Conservation (phyloP, 2,329 filamentous ascomycete species). For the Alternaria tenuissima region DNA sequence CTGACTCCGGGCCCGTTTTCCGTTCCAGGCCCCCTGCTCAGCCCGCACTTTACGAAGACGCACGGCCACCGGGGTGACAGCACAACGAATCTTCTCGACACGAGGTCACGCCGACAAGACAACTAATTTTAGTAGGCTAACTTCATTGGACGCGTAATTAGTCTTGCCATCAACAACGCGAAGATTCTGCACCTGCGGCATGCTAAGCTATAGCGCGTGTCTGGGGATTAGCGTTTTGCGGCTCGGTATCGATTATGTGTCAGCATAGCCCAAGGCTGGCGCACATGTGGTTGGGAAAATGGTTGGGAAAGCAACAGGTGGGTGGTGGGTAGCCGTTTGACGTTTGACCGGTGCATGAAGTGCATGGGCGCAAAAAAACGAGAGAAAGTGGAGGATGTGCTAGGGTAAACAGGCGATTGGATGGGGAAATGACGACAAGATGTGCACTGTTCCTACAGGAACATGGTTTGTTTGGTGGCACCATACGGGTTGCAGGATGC, state of each 20-base stretch:
- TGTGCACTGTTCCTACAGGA: conserved; percentile 26
- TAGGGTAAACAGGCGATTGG: neutral
- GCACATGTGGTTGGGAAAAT: conserved; percentile 10
- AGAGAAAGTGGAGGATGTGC: conserved; percentile 10
- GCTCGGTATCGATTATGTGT: conserved; percentile 21
- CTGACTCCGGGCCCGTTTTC: conserved; percentile 6
- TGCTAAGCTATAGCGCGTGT: conserved; percentile 1
- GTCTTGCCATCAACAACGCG: conserved; percentile 7
- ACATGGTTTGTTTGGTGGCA: conserved; percentile 18
- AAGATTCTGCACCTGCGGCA: conserved; percentile 5
- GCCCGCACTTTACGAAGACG: conserved; percentile 11
- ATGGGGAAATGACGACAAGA: conserved; percentile 20
- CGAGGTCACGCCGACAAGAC: conserved; percentile 14
- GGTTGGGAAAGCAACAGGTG: conserved; percentile 3
- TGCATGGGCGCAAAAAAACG: conserved; percentile 1
- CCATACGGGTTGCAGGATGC: conserved; percentile 14
- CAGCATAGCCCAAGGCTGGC: neutral
- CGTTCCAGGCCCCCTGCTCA: conserved; percentile 14
- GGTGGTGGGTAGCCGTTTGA: conserved; percentile 10
- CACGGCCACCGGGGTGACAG: conserved; percentile 6
- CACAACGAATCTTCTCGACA: conserved; percentile 18
- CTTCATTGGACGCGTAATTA: conserved; percentile 29
- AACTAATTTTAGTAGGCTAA: conserved; percentile 23
- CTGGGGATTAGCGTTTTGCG: conserved; percentile 12
- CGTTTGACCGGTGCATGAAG: conserved; percentile 10